Evolutionary conservation across 2,329 filamentous ascomycete genomes (phyloP).

Genomic region (Cryphonectria parasitica): DNA sequence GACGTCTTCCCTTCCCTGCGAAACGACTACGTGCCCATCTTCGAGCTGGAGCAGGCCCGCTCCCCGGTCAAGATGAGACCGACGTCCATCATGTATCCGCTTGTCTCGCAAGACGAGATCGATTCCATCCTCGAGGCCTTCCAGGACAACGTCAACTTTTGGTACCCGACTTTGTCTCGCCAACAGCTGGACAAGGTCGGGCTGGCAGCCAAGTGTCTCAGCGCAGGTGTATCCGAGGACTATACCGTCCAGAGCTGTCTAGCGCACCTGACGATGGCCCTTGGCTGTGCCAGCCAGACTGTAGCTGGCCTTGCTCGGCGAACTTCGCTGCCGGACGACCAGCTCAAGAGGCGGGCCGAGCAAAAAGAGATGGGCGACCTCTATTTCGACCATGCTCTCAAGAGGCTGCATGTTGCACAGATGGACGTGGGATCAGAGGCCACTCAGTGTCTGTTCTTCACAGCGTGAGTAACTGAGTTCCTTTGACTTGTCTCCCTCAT

Average conservation of each 20-base stretch:
- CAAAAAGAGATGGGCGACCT: conserved; percentile 44
- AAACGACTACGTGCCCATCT: conserved; percentile 49
- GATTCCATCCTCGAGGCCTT: conserved; percentile 48
- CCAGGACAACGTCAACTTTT: conserved; percentile 53
- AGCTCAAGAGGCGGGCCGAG: conserved; percentile 37
- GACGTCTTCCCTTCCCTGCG: conserved; percentile 48
- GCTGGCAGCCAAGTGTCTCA: conserved; percentile 34
- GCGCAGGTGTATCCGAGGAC: conserved; percentile 41
- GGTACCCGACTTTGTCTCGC: conserved; percentile 55
- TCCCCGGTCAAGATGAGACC: conserved; percentile 39
- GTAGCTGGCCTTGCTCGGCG: conserved; percentile 37
- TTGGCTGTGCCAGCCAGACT: conserved; percentile 51
- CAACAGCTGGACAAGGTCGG: conserved; percentile 42
- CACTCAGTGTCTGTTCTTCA: conserved; percentile 55
- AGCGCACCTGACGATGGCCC: conserved; percentile 50
- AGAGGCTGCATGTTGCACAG: conserved; percentile 50
- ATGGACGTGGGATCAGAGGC: conserved; percentile 50
- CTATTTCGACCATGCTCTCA: conserved; percentile 52
- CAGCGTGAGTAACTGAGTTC: conserved; percentile 34
- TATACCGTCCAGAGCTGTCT: conserved; percentile 46
- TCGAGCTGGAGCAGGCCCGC: conserved; percentile 51
- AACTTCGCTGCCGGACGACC: conserved; percentile 32
- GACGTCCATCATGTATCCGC: conserved; percentile 45
- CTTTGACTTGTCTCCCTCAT: not conserved
- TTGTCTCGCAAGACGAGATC: conserved; percentile 47